phyloP scores from a whole-genome alignment of 169 alveolate genomes.

The Perkinsus olseni region DNA sequence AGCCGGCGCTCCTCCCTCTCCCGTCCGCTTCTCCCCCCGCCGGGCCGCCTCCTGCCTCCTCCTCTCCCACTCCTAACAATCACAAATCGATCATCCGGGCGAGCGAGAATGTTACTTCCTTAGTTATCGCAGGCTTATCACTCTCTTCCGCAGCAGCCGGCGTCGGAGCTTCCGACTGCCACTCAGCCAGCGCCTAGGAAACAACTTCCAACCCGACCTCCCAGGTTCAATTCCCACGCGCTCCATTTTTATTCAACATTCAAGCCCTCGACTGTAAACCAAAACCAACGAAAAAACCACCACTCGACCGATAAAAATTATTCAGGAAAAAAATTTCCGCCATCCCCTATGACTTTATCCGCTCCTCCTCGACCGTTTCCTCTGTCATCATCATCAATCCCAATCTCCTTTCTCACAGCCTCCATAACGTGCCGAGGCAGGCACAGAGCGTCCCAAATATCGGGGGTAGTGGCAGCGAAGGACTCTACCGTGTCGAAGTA shows the following conservation, averaged over 20 bases:
- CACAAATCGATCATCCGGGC: neutral
- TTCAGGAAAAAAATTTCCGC: neutral
- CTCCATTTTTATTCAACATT: too few species aligned
- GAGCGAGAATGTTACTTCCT: neutral
- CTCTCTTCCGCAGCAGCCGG: too few species aligned
- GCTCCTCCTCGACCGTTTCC: neutral
- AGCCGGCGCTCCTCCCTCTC: neutral
- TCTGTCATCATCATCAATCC: neutral
- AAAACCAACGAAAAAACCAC: too few species aligned
- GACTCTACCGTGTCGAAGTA: neutral
- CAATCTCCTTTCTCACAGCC: neutral
- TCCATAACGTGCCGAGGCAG: neutral
- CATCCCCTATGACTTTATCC: neutral
- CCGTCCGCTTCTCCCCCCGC: neutral
- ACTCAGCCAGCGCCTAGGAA: neutral
- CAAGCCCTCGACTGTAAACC: too few species aligned
- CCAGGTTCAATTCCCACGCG: too few species aligned
- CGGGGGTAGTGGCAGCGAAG: neutral
- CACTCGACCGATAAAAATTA: too few species aligned
- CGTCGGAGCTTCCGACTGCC: neutral
- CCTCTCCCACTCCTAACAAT: neutral
- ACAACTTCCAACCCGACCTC: too few species aligned
- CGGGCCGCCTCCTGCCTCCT: neutral
- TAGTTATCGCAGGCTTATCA: neutral
- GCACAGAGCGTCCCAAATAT: neutral